A percentile compares a stretch with the other conserved stretches of the same genome.
phyloP scores from a whole-genome alignment of 768 basidiomycete genomes.

The Cubamyces sp. region DNA sequence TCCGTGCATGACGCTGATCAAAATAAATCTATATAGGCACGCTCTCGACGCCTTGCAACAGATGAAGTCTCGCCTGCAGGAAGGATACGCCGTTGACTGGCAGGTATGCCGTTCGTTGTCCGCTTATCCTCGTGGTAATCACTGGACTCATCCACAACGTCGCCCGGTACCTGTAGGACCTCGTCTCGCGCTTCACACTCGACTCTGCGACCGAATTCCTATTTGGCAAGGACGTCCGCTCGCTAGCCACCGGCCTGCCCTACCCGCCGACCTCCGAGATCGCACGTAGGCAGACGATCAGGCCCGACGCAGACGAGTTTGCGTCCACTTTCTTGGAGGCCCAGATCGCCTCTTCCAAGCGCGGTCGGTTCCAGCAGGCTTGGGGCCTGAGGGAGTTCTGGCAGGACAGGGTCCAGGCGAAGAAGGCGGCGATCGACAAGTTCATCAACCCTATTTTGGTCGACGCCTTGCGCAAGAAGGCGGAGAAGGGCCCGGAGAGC shows the following conservation, averaged over 20 bases:
- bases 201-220: conserved; percentile 34
- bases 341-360: conserved; percentile 37
- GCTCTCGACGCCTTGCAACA: conserved; percentile 39
- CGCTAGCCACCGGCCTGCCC: conserved; percentile 41
- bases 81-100: conserved; percentile 47
- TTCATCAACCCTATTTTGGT: conserved; percentile 53
- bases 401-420: conserved; percentile 43
- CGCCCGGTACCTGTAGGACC: conserved; percentile 34
- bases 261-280: conserved; percentile 39
- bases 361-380: conserved; percentile 41
- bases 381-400: conserved; percentile 54
- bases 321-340: conserved; percentile 44
- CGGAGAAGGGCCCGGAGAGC: conserved; percentile 26
- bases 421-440: conserved; percentile 46
- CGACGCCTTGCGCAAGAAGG: conserved; percentile 45
- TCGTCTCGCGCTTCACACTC: conserved; percentile 36
- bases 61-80: conserved; percentile 37
- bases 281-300: conserved; percentile 28
- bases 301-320: conserved; percentile 41
- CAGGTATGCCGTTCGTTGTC: conserved; percentile 32
- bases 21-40: conserved; percentile 24
- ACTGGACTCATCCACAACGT: background rate
- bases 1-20: no score
- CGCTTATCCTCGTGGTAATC: background rate
- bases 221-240: conserved; percentile 47